These are phyloP conservation scores for Candida fluviatilis DNA, from an alignment of 805 yeast species.

Conservation along the genomic window DNA sequence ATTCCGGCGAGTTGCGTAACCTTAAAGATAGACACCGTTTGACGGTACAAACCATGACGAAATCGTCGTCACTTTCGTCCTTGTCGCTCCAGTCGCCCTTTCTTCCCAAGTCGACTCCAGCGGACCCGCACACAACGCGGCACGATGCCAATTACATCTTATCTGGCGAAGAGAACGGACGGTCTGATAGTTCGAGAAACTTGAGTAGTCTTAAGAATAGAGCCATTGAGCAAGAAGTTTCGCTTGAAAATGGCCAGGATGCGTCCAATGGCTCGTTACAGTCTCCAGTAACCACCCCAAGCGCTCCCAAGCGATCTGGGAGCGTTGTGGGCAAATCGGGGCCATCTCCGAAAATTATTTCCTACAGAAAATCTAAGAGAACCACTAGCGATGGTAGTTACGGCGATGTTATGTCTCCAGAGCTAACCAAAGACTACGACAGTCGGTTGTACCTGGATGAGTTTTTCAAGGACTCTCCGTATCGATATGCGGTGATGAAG, in stretches of 20 bases:
- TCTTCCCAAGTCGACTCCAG: slow-evolving; percentile 42
- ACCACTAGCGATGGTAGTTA: slow-evolving; percentile 28
- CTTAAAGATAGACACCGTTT: background rate
- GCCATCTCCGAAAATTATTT: slow-evolving; percentile 34
- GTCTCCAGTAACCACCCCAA: background rate
- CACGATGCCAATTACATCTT: slow-evolving; percentile 43
- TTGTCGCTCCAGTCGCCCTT: slow-evolving; percentile 32
- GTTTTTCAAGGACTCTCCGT: slow-evolving; percentile 51
- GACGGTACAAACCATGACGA: background rate
- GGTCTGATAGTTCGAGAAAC: slow-evolving; percentile 5
- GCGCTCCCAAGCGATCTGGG: background rate
- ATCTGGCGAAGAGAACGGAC: slow-evolving; percentile 18
- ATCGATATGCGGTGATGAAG: slow-evolving; percentile 58
- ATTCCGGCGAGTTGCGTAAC: background rate
- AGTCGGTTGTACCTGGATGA: slow-evolving; percentile 53
- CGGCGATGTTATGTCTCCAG: slow-evolving; percentile 11
- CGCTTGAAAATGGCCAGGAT: too few species aligned
- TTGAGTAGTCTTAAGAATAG: slow-evolving; percentile 1
- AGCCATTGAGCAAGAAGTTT: background rate
- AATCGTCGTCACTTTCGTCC: slow-evolving; percentile 13
- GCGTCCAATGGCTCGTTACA: too few species aligned
- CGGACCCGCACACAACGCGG: slow-evolving; percentile 48
- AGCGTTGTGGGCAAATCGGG: slow-evolving; percentile 1
- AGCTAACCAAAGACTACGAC: slow-evolving; percentile 23
- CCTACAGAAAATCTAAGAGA: slow-evolving; percentile 34